phyloP scores from a whole-genome alignment of 2,329 filamentous ascomycete species.

The Cercospora janseana region DNA sequence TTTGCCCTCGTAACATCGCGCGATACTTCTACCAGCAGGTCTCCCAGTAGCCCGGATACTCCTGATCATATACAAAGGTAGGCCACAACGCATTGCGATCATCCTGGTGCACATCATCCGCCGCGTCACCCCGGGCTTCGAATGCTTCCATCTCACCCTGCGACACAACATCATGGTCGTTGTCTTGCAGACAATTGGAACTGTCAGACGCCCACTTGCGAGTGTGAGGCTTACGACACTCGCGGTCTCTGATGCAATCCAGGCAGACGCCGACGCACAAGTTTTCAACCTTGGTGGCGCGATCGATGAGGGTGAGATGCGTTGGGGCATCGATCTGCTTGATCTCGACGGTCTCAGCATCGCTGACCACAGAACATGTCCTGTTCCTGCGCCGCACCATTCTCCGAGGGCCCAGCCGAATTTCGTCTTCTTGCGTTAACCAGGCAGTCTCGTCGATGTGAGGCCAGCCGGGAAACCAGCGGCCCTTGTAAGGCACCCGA shows the following conservation, averaged over 20 bases:
- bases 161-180: too few relatives aligned
- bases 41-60: constrained; percentile 9
- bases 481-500: background rate
- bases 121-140: too few relatives aligned
- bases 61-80: background rate
- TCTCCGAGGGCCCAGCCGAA: background rate
- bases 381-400: background rate
- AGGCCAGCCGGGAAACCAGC: background rate
- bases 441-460: too few relatives aligned
- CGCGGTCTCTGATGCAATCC: constrained; percentile 12
- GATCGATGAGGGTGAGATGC: background rate
- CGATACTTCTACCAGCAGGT: constrained; percentile 5
- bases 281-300: background rate
- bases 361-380: background rate
- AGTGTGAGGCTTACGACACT: background rate
- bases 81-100: too few relatives aligned
- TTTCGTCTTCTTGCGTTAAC: too few relatives aligned
- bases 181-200: too few relatives aligned
- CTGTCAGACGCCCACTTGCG: too few relatives aligned
- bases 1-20: too few relatives aligned
- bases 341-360: background rate
- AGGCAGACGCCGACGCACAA: constrained; percentile 13
- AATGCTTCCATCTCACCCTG: too few relatives aligned
- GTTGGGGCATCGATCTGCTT: background rate
- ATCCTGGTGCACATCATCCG: too few relatives aligned